These are phyloP conservation scores for Emericellopsis terricola DNA, from an alignment of 495 filamentous ascomycete species.

Conservation along the genomic window DNA sequence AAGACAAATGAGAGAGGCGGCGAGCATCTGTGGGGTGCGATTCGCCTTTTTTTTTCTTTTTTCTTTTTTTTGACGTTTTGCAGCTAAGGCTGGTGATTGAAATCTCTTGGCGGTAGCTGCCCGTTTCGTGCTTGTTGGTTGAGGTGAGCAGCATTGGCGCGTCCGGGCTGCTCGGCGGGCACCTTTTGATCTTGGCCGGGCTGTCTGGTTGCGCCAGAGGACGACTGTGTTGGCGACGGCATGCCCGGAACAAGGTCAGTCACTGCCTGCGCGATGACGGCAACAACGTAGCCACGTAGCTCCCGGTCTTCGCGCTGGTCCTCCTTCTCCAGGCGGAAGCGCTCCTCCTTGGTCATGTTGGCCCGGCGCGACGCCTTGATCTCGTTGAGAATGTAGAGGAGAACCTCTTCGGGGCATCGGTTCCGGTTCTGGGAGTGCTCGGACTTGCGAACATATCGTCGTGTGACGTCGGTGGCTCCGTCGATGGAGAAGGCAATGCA, in stretches of 20 bases:
- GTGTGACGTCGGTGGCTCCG: constrained; percentile 86
- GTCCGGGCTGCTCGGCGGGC: constrained; percentile 33
- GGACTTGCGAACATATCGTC: constrained; percentile 77
- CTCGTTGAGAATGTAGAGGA: constrained; percentile 77
- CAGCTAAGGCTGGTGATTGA: too few species aligned
- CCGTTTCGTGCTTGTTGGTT: too few species aligned
- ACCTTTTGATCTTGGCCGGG: constrained; percentile 26
- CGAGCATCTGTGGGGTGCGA: too few species aligned
- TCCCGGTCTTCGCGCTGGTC: constrained; percentile 77
- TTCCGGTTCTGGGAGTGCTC: constrained; percentile 55
- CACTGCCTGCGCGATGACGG: constrained; percentile 45
- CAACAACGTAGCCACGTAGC: constrained; percentile 55
- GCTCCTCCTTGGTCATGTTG: constrained; percentile 61
- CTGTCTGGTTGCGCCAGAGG: constrained; percentile 7
- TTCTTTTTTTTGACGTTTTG: too few species aligned
- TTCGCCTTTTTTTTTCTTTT: too few species aligned
- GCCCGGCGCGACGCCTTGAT: constrained; percentile 66
- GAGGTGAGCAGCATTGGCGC: too few species aligned
- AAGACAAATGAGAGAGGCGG: too few species aligned
- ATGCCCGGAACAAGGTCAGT: constrained; percentile 22
- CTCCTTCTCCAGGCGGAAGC: constrained; percentile 70
- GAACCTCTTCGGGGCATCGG: constrained; percentile 68
- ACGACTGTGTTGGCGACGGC: constrained; percentile 5
- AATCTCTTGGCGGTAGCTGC: too few species aligned
- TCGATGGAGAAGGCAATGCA: constrained; percentile 94